phyloP scores from a whole-genome alignment of 345 rosid genomes.

The Eucalyptus tenuipes region DNA sequence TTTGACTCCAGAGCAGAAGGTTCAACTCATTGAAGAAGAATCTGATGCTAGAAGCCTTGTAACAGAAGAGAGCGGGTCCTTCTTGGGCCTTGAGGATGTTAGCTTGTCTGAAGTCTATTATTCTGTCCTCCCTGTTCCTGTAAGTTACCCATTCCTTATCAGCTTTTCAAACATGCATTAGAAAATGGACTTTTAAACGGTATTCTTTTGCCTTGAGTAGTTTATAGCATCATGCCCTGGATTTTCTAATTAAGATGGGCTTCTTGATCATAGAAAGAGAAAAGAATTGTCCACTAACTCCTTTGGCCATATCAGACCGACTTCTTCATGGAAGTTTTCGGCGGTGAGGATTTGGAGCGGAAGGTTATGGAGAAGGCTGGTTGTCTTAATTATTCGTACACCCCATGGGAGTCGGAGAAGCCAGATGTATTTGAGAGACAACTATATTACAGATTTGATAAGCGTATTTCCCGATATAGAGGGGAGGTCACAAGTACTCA shows the following conservation, averaged over 20 bases:
- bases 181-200: not conserved
- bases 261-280: not conserved
- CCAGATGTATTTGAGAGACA: constrained; percentile 73
- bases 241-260: not conserved
- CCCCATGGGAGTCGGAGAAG: constrained; percentile 91
- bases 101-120: constrained; percentile 67
- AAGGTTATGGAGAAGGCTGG: constrained; percentile 85
- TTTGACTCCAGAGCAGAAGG: constrained; percentile 91
- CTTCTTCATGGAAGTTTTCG: constrained; percentile 66
- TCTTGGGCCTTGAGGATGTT: constrained; percentile 84
- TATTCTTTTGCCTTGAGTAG: not conserved
- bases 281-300: not conserved
- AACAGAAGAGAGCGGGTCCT: constrained; percentile 68
- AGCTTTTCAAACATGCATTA: not conserved
- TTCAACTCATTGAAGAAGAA: constrained; percentile 82
- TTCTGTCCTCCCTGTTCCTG: constrained; percentile 51
- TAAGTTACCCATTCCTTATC: constrained; percentile 18
- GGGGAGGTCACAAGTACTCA: constrained; percentile 96
- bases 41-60: constrained; percentile 62
- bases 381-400: constrained; percentile 69
- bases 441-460: constrained; percentile 68
- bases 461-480: constrained; percentile 57
- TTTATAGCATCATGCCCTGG: not conserved
- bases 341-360: constrained; percentile 75
- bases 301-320: constrained; percentile 28